Conservation (phyloP, 2,329 filamentous ascomycete species). For the Fusarium sp. region DNA sequence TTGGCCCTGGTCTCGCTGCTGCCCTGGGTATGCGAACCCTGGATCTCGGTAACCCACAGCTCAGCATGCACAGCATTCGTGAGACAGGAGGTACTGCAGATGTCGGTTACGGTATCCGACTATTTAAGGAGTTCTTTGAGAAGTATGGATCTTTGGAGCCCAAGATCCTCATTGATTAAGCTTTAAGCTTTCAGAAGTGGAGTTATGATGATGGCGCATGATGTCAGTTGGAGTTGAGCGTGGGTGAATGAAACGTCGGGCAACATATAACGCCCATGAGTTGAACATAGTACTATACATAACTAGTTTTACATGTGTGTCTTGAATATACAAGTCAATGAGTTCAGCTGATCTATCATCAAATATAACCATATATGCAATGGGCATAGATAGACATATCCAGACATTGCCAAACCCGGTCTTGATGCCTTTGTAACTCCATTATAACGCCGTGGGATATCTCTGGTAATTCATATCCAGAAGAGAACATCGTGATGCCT, state of each 20-base stretch:
- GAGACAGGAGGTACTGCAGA: conserved; percentile 92
- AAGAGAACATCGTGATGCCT: conserved; percentile 22
- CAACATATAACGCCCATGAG: not conserved
- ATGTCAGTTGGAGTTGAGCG: conserved; percentile 26
- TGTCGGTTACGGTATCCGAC: conserved; percentile 83
- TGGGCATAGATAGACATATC: conserved; percentile 31
- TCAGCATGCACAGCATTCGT: conserved; percentile 97
- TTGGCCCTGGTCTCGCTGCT: conserved; percentile 95
- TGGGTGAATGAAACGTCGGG: not conserved
- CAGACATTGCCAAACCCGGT: conserved; percentile 25
- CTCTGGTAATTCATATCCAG: conserved; percentile 24
- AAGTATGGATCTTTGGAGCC: conserved; percentile 85
- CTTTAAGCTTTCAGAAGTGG: conserved; percentile 1
- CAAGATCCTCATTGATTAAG: conserved; percentile 85
- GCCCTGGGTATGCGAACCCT: conserved; percentile 88
- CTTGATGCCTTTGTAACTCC: conserved; percentile 10
- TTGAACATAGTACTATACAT: conserved; percentile 10
- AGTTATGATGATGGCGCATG: conserved; percentile 14
- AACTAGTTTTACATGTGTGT: conserved; percentile 2
- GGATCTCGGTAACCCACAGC: conserved; percentile 92
- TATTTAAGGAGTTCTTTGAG: conserved; percentile 90
- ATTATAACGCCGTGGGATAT: conserved; percentile 37
- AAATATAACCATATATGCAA: not conserved
- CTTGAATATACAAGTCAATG: conserved; percentile 10
- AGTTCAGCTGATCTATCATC: conserved; percentile 9